Evolutionary conservation across 345 rosid species (phyloP).

Genomic region (Citrus unshiu): DNA sequence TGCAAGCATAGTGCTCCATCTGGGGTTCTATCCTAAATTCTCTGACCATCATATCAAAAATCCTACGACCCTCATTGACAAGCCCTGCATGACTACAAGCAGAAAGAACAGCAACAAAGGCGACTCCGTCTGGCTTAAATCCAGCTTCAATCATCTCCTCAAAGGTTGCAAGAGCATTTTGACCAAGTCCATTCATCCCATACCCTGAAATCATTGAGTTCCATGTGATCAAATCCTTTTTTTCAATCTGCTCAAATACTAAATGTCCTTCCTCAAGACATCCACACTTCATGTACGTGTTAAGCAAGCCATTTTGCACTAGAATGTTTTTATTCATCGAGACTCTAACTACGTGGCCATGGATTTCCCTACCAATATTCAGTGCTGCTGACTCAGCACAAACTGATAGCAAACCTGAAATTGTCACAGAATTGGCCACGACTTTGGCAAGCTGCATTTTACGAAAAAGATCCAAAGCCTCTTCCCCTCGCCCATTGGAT

Average conservation of each 20-base stretch:
- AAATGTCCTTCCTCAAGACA: slow-evolving; percentile 37
- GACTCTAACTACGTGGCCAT: slow-evolving; percentile 55
- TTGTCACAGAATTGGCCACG: slow-evolving; percentile 49
- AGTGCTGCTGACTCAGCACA: slow-evolving; percentile 63
- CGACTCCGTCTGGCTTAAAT: slow-evolving; percentile 48
- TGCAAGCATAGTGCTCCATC: slow-evolving; percentile 68
- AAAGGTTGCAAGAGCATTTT: slow-evolving; percentile 45
- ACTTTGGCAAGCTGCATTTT: slow-evolving; percentile 47
- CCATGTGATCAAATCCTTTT: slow-evolving; percentile 56
- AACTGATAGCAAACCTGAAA: slow-evolving; percentile 52
- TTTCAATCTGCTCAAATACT: slow-evolving; percentile 43
- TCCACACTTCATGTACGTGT: slow-evolving; percentile 74
- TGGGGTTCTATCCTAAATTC: slow-evolving; percentile 44
- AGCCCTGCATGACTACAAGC: slow-evolving; percentile 79
- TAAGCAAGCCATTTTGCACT: slow-evolving; percentile 63
- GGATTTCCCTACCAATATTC: slow-evolving; percentile 59
- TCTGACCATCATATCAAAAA: slow-evolving; percentile 40
- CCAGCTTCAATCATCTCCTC: slow-evolving; percentile 50
- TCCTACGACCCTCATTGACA: slow-evolving; percentile 45
- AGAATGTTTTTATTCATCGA: slow-evolving; percentile 46
- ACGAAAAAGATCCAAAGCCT: slow-evolving; percentile 50
- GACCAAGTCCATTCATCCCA: slow-evolving; percentile 64
- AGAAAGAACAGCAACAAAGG: slow-evolving; percentile 73
- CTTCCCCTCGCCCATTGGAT: slow-evolving; percentile 45
- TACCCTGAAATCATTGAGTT: slow-evolving; percentile 64